Evolutionary conservation across 352 stramenopile species (phyloP).

Genomic region (Elongisporangium senticosum): DNA sequence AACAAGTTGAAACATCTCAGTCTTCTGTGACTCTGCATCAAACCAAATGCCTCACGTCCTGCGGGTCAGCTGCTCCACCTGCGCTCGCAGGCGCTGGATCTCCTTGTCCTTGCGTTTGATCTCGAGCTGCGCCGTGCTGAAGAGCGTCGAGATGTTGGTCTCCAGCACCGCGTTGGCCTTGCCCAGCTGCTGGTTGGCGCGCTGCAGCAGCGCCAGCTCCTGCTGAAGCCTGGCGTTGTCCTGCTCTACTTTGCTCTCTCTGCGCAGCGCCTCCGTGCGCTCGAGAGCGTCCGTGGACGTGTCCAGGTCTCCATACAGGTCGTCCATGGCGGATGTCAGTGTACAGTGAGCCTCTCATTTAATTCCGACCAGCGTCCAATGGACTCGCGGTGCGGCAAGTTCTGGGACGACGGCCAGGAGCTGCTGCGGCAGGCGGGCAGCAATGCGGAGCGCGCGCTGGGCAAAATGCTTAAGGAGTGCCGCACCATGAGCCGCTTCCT

Average conservation of each 20-base stretch:
- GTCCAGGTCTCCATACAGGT: slow-evolving; percentile 80
- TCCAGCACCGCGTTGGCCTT: slow-evolving; percentile 56
- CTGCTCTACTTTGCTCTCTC: slow-evolving; percentile 44
- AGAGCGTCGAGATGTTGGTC: slow-evolving; percentile 71
- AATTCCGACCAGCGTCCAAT: slow-evolving; percentile 18
- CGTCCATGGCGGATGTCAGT: slow-evolving; percentile 19
- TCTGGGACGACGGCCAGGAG: slow-evolving; percentile 65
- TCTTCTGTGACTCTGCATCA: not conserved
- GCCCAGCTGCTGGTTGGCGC: slow-evolving; percentile 50
- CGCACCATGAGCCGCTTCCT: slow-evolving; percentile 70
- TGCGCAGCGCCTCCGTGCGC: slow-evolving; percentile 54
- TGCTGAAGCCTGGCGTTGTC: slow-evolving; percentile 43
- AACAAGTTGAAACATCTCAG: not conserved
- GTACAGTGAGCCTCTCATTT: slow-evolving; percentile 3
- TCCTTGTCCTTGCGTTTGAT: slow-evolving; percentile 74
- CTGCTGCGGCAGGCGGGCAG: slow-evolving; percentile 25
- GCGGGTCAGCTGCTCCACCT: slow-evolving; percentile 17
- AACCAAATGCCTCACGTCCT: not conserved
- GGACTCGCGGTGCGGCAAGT: slow-evolving; percentile 69
- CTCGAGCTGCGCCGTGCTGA: slow-evolving; percentile 68
- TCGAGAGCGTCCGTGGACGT: slow-evolving; percentile 63
- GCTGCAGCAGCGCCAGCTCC: slow-evolving; percentile 62
- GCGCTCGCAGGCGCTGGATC: slow-evolving; percentile 58
- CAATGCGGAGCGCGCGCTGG: slow-evolving; percentile 11
- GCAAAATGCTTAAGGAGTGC: slow-evolving; percentile 70